A percentile compares a stretch with the other conserved stretches of the same genome.
Conservation (phyloP, 2,329 filamentous ascomycete genomes). For the Botrytis medusae region DNA sequence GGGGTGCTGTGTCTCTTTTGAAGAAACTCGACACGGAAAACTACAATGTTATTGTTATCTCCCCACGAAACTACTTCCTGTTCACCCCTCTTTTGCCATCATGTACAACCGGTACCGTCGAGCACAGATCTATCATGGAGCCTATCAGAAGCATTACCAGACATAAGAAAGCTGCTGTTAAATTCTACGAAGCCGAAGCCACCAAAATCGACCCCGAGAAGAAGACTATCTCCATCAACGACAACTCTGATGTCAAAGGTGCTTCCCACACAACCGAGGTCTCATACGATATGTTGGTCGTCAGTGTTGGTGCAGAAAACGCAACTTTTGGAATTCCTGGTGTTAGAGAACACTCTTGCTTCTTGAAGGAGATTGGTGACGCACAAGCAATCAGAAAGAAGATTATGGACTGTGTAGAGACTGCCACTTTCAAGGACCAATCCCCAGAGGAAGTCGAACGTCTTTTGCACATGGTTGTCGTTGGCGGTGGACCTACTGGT, state of each 20-base stretch:
- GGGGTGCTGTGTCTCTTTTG: conserved; percentile 92
- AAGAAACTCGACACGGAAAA: conserved; percentile 99
- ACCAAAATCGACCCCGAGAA: conserved; percentile 92
- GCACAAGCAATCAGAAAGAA: conserved; percentile 95
- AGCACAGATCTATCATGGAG: conserved; percentile 99
- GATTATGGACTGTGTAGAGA: conserved; percentile 99
- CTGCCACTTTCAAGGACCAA: conserved; percentile 97
- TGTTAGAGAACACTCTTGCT: conserved; percentile 92
- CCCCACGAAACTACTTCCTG: conserved; percentile 98
- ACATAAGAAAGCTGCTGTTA: conserved; percentile 89
- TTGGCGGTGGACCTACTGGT: conserved; percentile 90
- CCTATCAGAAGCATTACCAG: conserved; percentile 93
- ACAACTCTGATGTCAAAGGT: conserved; percentile 91
- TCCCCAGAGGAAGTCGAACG: conserved; percentile 83
- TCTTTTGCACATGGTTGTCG: conserved; percentile 96
- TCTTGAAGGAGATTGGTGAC: conserved; percentile 97
- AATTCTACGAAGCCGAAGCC: conserved; percentile 97
- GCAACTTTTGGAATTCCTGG: conserved; percentile 97
- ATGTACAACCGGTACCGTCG: conserved; percentile 94
- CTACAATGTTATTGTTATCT: conserved; percentile 98
- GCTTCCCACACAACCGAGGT: conserved; percentile 80
- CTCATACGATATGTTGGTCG: conserved; percentile 95
- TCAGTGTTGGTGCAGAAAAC: conserved; percentile 97
- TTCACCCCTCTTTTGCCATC: conserved; percentile 97
- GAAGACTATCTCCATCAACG: conserved; percentile 84